Evolutionary conservation across 495 filamentous ascomycete genomes (phyloP).

Genomic region (Talaromyces thailandensis): DNA sequence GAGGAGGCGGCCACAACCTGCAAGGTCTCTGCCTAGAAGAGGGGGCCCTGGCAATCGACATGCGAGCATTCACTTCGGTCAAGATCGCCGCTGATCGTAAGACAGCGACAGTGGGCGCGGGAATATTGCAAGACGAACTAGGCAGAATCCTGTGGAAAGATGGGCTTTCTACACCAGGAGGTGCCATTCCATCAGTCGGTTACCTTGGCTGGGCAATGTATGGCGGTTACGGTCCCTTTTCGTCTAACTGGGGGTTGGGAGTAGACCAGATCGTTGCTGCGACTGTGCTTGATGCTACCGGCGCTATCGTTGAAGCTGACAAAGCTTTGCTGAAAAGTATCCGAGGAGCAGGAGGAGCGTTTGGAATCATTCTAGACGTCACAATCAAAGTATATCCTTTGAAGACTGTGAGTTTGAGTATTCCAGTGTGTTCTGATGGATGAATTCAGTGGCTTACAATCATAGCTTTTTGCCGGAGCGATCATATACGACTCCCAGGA

Average conservation of each 20-base stretch:
- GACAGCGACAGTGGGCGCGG: slow-evolving; percentile 28
- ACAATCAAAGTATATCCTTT: slow-evolving; percentile 27
- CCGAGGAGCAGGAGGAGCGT: slow-evolving; percentile 28
- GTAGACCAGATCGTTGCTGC: slow-evolving; percentile 31
- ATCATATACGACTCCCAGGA: slow-evolving; percentile 23
- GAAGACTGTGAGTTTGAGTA: slow-evolving; percentile 15
- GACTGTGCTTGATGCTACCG: slow-evolving; percentile 24
- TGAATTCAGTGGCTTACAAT: background rate
- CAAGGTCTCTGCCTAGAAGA: slow-evolving; percentile 17
- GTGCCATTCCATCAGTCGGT: slow-evolving; percentile 17
- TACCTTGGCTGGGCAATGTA: slow-evolving; percentile 29
- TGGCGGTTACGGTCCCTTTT: slow-evolving; percentile 30
- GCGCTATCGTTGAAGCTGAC: slow-evolving; percentile 23
- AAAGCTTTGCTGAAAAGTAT: slow-evolving; percentile 24
- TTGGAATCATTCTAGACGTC: slow-evolving; percentile 31
- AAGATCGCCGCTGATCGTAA: slow-evolving; percentile 13
- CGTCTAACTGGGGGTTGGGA: slow-evolving; percentile 22
- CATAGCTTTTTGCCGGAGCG: slow-evolving; percentile 22
- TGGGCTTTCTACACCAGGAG: slow-evolving; percentile 21
- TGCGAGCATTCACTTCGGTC: slow-evolving; percentile 25
- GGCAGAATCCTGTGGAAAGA: slow-evolving; percentile 15
- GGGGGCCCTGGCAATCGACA: slow-evolving; percentile 24
- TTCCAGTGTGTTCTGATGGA: background rate
- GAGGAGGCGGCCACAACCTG: slow-evolving; percentile 29
- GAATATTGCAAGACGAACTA: slow-evolving; percentile 18